A percentile compares a stretch with the other conserved stretches of the same genome.
phyloP scores from a whole-genome alignment of 805 yeast species.

The Metschnikowia orientalis region DNA sequence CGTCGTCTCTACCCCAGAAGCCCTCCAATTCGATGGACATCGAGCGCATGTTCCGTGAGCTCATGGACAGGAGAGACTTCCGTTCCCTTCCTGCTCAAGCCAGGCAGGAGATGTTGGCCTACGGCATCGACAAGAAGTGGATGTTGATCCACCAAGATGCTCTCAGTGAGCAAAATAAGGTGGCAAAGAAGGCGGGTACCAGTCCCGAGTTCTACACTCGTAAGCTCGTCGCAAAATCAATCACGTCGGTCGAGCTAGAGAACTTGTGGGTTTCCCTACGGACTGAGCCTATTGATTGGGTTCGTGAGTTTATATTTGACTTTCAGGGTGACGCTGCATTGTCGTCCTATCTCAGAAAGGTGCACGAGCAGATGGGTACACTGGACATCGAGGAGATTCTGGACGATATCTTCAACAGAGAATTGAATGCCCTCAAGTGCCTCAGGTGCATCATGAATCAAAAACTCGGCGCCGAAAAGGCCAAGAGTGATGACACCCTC shows the following conservation, averaged over 20 bases:
- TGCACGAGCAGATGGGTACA: conserved; percentile 46
- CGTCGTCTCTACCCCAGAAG: conserved; percentile 45
- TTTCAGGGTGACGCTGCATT: conserved; percentile 80
- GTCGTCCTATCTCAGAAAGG: conserved; percentile 47
- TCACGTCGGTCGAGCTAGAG: conserved; percentile 66
- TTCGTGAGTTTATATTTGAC: conserved; percentile 60
- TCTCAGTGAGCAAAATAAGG: conserved; percentile 66
- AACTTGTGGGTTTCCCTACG: conserved; percentile 88
- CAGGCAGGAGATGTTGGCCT: conserved; percentile 68
- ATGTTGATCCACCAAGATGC: conserved; percentile 84
- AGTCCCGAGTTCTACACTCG: conserved; percentile 77
- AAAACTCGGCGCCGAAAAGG: conserved; percentile 57
- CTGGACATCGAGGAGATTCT: conserved; percentile 31
- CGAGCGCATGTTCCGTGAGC: conserved; percentile 68
- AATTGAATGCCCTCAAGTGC: conserved; percentile 72
- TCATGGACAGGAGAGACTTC: conserved; percentile 82
- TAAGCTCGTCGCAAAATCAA: conserved; percentile 62
- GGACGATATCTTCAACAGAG: conserved; percentile 60
- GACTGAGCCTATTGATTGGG: conserved; percentile 85
- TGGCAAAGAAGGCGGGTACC: conserved; percentile 27
- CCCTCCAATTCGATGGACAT: conserved; percentile 65
- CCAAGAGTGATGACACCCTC: conserved; percentile 39
- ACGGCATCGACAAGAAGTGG: conserved; percentile 81
- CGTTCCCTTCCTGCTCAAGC: conserved; percentile 66
- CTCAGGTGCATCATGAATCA: conserved; percentile 68